Evolutionary conservation across 345 rosid species (phyloP).

Genomic region (Leavenworthia alabamica): DNA sequence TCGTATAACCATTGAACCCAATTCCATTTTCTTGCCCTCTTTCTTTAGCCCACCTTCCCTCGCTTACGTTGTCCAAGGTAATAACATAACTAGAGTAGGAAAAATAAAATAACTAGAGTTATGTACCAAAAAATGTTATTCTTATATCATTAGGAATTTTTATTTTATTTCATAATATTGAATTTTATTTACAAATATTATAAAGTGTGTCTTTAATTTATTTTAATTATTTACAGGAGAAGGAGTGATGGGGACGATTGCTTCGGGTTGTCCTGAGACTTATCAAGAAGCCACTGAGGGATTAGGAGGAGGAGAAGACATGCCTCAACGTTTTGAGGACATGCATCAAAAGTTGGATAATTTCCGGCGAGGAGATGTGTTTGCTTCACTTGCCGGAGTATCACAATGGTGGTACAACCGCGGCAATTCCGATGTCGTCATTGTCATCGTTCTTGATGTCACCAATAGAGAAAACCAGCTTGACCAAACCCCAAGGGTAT

Average conservation of each 20-base stretch:
- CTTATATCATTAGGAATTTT: background rate
- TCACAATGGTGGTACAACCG: conserved; percentile 62
- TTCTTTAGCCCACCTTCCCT: conserved; percentile 41
- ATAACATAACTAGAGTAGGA: background rate
- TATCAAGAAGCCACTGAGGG: conserved; percentile 36
- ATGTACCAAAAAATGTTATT: too few species aligned
- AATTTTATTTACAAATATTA: background rate
- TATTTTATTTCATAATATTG: background rate
- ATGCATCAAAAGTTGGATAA: conserved; percentile 48
- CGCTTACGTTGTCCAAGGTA: conserved; percentile 51
- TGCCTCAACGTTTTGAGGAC: conserved; percentile 30
- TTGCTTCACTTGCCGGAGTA: conserved; percentile 47
- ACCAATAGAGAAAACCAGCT: conserved; percentile 54
- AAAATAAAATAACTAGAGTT: background rate
- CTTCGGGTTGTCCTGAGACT: conserved; percentile 64
- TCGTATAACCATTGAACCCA: conserved; percentile 40
- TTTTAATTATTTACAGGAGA: conserved; percentile 27
- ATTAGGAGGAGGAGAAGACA: conserved; percentile 2
- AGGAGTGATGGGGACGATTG: conserved; percentile 38
- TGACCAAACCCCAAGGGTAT: conserved; percentile 49
- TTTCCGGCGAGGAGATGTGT: conserved; percentile 45
- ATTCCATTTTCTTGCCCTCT: conserved; percentile 51
- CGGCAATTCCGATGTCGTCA: conserved; percentile 39
- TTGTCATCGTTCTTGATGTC: conserved; percentile 41
- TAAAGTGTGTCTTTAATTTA: background rate